A percentile compares a stretch with the other conserved stretches of the same genome.
phyloP scores from a whole-genome alignment of 2,329 filamentous ascomycete species.

The Phialophora macrospora region DNA sequence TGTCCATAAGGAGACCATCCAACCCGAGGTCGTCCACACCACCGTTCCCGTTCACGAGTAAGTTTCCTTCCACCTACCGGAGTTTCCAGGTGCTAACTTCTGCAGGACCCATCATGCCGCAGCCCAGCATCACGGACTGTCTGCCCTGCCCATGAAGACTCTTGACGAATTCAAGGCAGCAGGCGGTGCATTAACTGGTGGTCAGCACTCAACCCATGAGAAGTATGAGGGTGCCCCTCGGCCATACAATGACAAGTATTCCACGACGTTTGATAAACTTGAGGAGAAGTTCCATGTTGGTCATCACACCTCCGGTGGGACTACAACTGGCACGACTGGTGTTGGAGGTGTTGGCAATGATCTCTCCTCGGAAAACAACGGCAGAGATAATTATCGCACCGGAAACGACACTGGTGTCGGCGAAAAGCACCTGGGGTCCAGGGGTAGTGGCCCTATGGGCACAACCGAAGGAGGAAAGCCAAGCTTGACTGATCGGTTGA shows the following conservation, averaged over 20 bases:
- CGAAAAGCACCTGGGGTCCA: background rate
- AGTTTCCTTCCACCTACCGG: background rate
- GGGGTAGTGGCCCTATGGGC: background rate
- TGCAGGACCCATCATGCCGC: slow-evolving; percentile 63
- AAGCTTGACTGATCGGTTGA: slow-evolving; percentile 58
- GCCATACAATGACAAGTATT: slow-evolving; percentile 37
- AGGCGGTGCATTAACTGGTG: slow-evolving; percentile 60
- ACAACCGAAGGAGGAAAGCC: slow-evolving; percentile 49
- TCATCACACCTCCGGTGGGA: background rate
- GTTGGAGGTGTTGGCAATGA: slow-evolving; percentile 21
- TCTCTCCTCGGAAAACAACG: background rate
- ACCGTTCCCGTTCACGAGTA: slow-evolving; percentile 73
- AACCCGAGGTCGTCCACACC: slow-evolving; percentile 67
- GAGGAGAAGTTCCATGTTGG: slow-evolving; percentile 8
- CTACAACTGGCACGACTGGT: slow-evolving; percentile 1
- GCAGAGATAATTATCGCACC: background rate
- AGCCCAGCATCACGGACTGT: slow-evolving; percentile 68
- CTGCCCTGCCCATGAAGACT: slow-evolving; percentile 66
- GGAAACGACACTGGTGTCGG: background rate
- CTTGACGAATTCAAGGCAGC: slow-evolving; percentile 67
- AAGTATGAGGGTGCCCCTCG: slow-evolving; percentile 58
- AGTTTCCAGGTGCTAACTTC: background rate
- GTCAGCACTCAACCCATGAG: slow-evolving; percentile 45
- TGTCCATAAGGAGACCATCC: slow-evolving; percentile 70
- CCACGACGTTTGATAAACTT: slow-evolving; percentile 30